Percentiles rank a stretch among this genome's conserved stretches.
Conservation (phyloP, 1,284 basidiomycete species). For the Boletellus deceptivus region DNA sequence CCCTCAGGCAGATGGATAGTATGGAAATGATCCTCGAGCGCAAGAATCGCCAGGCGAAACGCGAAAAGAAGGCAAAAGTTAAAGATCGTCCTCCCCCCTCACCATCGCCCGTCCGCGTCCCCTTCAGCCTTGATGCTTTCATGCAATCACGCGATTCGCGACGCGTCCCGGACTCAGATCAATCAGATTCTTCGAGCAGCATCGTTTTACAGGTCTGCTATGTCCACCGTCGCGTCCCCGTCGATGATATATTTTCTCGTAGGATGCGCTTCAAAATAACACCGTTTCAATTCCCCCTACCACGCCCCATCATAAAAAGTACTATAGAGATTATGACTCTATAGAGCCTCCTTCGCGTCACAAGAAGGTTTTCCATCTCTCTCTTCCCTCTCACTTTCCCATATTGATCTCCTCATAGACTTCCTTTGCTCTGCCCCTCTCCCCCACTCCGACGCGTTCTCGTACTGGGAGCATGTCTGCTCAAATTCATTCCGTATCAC, state of each 20-base stretch:
- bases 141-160: conserved; percentile 55
- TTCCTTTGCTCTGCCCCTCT: conserved; percentile 19
- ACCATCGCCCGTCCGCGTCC: conserved; percentile 47
- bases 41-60: conserved; percentile 53
- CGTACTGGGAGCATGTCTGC: conserved; percentile 24
- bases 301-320: conserved; percentile 54
- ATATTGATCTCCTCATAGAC: conserved; percentile 16
- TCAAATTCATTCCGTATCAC: conserved; percentile 32
- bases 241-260: conserved; percentile 24
- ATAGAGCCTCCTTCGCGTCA: conserved; percentile 38
- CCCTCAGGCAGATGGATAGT: conserved; percentile 57
- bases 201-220: conserved; percentile 34
- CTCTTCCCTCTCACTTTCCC: background rate
- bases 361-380: conserved; percentile 30
- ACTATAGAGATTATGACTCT: conserved; percentile 57
- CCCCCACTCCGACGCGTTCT: conserved; percentile 35
- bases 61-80: conserved; percentile 47
- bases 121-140: conserved; percentile 45
- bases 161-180: conserved; percentile 36
- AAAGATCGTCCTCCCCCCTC: conserved; percentile 48
- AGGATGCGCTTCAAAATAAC: conserved; percentile 34
- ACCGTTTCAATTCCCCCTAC: conserved; percentile 35
- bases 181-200: conserved; percentile 27
- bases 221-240: conserved; percentile 7
- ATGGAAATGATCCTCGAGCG: conserved; percentile 74